These are phyloP conservation scores for Penicillium odoratum DNA, from an alignment of 495 filamentous ascomycete species.

Conservation along the genomic window DNA sequence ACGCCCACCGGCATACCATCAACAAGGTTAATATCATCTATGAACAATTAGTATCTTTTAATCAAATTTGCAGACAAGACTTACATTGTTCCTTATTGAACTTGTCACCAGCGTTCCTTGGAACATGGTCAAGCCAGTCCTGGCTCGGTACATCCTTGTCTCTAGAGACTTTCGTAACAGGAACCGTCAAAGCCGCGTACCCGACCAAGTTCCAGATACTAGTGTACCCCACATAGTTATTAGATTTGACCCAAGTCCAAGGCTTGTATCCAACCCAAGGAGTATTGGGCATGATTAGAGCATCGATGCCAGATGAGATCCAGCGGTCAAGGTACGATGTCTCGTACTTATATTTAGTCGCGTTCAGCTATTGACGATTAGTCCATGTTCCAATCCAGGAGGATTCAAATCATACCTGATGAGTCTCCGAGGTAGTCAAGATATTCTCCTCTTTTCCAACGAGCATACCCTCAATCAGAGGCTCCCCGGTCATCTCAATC, in stretches of 20 bases:
- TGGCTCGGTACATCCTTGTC: constrained; percentile 28
- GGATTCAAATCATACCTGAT: constrained; percentile 17
- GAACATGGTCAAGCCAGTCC: constrained; percentile 34
- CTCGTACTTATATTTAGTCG: constrained; percentile 36
- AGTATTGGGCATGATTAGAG: constrained; percentile 61
- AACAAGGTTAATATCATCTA: constrained; percentile 47
- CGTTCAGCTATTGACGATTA: constrained; percentile 27
- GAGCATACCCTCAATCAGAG: constrained; percentile 51
- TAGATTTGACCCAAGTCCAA: constrained; percentile 49
- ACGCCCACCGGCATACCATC: constrained; percentile 55
- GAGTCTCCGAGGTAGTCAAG: constrained; percentile 28
- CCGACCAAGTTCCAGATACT: constrained; percentile 68
- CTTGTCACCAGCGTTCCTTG: constrained; percentile 41
- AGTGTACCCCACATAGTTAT: constrained; percentile 63
- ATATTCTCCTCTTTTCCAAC: constrained; percentile 37
- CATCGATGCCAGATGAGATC: constrained; percentile 60
- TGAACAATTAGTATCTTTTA: not conserved
- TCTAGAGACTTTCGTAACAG: constrained; percentile 42
- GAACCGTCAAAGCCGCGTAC: constrained; percentile 60
- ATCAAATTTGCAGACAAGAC: constrained; percentile 4
- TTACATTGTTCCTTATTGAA: constrained; percentile 49
- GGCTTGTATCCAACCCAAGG: constrained; percentile 54
- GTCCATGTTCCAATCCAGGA: not conserved
- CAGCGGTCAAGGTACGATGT: constrained; percentile 48
- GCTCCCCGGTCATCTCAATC: constrained; percentile 57